Evolutionary conservation across 176 grass and related monocot genomes (phyloP).

Genomic region (Oryza punctata): DNA sequence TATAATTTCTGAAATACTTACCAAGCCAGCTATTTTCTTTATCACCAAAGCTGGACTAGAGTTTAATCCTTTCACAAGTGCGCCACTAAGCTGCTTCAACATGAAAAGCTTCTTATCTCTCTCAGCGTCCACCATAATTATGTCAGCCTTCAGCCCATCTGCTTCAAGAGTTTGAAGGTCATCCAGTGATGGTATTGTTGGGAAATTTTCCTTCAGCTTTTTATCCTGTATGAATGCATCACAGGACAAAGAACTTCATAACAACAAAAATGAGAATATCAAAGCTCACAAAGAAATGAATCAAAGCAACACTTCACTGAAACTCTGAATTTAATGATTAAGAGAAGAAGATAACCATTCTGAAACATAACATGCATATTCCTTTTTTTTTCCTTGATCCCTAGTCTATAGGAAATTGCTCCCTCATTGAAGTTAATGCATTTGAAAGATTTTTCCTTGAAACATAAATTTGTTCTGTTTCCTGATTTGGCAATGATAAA

Average conservation of each 20-base stretch:
- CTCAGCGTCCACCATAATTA: slow-evolving; percentile 88
- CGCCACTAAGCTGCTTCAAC: slow-evolving; percentile 88
- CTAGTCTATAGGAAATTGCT: slow-evolving; percentile 36
- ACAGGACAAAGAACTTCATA: slow-evolving; percentile 26
- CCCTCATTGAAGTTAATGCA: slow-evolving; percentile 18
- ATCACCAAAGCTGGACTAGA: slow-evolving; percentile 86
- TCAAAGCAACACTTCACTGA: slow-evolving; percentile 8
- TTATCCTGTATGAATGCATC: slow-evolving; percentile 76
- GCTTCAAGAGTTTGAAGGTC: slow-evolving; percentile 72
- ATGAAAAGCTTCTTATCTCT: slow-evolving; percentile 97
- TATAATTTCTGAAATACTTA: slow-evolving; percentile 52
- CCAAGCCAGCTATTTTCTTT: slow-evolving; percentile 99
- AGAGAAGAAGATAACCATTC: slow-evolving; percentile 18
- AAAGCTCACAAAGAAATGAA: slow-evolving; percentile 24
- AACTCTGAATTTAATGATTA: slow-evolving; percentile 20
- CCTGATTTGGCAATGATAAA: slow-evolving; percentile 13
- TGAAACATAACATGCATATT: slow-evolving; percentile 17
- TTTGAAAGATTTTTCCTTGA: slow-evolving; percentile 9
- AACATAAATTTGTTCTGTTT: slow-evolving; percentile 4
- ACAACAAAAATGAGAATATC: slow-evolving; percentile 11
- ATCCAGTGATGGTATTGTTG: slow-evolving; percentile 75
- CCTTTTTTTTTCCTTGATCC: neutral
- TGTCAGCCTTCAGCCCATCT: slow-evolving; percentile 81
- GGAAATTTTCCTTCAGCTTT: slow-evolving; percentile 85
- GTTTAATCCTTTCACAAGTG: slow-evolving; percentile 84